phyloP scores from a whole-genome alignment of 148 eudicot genomes.

The Diospyros lotus region DNA sequence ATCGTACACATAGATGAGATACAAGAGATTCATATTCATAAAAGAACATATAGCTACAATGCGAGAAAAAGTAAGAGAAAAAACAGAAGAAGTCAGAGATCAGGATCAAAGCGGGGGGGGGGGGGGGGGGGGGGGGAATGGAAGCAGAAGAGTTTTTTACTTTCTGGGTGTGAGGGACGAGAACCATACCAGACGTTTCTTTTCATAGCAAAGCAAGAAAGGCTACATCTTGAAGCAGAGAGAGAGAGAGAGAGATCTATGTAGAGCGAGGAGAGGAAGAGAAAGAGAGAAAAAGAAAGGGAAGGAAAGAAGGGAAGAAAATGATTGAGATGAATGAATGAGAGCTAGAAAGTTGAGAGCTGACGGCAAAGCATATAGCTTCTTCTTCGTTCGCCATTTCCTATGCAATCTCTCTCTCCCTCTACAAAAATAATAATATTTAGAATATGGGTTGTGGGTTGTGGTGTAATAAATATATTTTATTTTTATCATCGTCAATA shows the following conservation, averaged over 20 bases:
- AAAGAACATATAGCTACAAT: not conserved
- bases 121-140: not conserved
- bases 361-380: too few species aligned
- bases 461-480: too few species aligned
- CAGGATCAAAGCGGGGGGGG: not conserved
- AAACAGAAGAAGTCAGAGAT: not conserved
- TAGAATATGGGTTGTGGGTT: too few species aligned
- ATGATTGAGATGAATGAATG: not conserved
- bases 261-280: constrained; percentile 19
- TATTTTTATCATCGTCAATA: too few species aligned
- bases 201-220: constrained; percentile 5
- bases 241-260: constrained; percentile 14
- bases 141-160: not conserved
- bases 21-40: not conserved
- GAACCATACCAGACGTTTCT: constrained; percentile 7
- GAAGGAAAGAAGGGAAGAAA: not conserved
- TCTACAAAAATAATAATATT: too few species aligned
- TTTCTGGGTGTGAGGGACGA: not conserved
- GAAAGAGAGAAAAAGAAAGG: not conserved
- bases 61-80: not conserved
- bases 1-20: not conserved
- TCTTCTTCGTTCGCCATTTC: too few species aligned
- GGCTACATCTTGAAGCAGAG: not conserved
- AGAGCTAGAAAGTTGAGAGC: not conserved
- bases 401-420: too few species aligned